A percentile compares a stretch with the other conserved stretches of the same genome.
Evolutionary conservation across 345 rosid species (phyloP).

Genomic region (Bruguiera parviflora): DNA sequence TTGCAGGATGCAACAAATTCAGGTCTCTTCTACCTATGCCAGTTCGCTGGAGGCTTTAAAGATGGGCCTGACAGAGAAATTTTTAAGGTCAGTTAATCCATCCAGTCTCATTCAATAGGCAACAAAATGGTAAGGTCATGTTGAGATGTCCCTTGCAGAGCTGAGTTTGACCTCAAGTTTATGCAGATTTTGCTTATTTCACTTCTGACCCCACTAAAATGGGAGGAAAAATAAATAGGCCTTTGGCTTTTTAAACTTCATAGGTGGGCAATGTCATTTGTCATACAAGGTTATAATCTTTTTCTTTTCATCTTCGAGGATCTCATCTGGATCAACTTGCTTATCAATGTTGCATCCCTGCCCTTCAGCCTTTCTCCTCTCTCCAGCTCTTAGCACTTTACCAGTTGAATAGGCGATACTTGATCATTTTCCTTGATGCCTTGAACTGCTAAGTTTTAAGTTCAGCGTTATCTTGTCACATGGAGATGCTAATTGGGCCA

Average conservation of each 20-base stretch:
- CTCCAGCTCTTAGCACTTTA: background rate
- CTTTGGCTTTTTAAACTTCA: too few species aligned
- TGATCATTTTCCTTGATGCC: background rate
- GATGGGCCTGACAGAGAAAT: constrained; percentile 36
- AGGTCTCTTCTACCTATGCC: constrained; percentile 74
- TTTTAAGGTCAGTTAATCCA: constrained; percentile 43
- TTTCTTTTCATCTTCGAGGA: too few species aligned
- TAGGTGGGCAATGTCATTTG: too few species aligned
- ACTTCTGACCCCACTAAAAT: too few species aligned
- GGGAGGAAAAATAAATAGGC: too few species aligned
- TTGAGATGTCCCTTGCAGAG: too few species aligned
- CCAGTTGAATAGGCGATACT: background rate
- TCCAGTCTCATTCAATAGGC: background rate
- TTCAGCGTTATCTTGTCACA: background rate
- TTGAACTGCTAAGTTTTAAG: too few species aligned
- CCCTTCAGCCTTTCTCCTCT: background rate
- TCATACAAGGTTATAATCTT: too few species aligned
- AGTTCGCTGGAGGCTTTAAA: constrained; percentile 58
- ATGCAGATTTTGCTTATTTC: too few species aligned
- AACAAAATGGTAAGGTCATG: too few species aligned
- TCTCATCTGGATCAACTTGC: too few species aligned
- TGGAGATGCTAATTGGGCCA: constrained; percentile 1
- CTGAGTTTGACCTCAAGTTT: too few species aligned
- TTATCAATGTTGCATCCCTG: background rate
- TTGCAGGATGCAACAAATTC: constrained; percentile 66